Base-by-base conservation (phyloP, 2,329 filamentous ascomycete species). In the Pezicula rhizophila region DNA sequence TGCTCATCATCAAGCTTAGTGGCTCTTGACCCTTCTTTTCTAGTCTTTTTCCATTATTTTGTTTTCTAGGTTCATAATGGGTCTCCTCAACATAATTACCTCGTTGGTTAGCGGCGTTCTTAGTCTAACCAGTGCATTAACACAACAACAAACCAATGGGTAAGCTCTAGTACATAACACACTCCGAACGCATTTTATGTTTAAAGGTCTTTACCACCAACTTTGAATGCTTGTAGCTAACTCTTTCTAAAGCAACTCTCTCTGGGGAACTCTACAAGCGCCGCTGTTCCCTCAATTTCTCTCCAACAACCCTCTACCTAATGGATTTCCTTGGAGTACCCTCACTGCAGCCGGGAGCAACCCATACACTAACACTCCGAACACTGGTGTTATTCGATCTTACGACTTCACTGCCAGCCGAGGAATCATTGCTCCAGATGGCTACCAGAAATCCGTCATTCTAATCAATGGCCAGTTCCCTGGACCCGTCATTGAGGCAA, bases 281-380 rank as follows among this genome's bases (percentile, higher is more conserved):
- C 62, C 63, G 10, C 52, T 49, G 0, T 60, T 69, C n/a, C 66
- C 67, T 8, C 40, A 48, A 0, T 79, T 75, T 52, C 63, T 79
- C 14, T 68, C 60, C 5, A 69, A 75, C 59, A 77, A 77, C 52
- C 73, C 76, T 17, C 59, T 74, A 2, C 72, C 72, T 0, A 66
- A 71, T 51, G 74, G 74, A 3, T 71, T 59, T 43, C 78, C 79
- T 2, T 82, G 79, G 79, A 77, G 76, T 23, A 59, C 57, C 4
- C 62, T 67, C 39, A 70, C 68, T 15, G 62, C 69, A 28, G 60
- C 60, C 5, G 59, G 59, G 4, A 74, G 59, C 6, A 66, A 70
- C 41, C 68, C 69, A 40, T 64, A 62, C n/a, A 60, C 56, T 5
- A 51, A 59, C 14, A 56, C 59, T n/a, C 70, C 69, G 0, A 60